Evolutionary conservation across 106 monocot genomes (phyloP).

Genomic region (Allium cepa): DNA sequence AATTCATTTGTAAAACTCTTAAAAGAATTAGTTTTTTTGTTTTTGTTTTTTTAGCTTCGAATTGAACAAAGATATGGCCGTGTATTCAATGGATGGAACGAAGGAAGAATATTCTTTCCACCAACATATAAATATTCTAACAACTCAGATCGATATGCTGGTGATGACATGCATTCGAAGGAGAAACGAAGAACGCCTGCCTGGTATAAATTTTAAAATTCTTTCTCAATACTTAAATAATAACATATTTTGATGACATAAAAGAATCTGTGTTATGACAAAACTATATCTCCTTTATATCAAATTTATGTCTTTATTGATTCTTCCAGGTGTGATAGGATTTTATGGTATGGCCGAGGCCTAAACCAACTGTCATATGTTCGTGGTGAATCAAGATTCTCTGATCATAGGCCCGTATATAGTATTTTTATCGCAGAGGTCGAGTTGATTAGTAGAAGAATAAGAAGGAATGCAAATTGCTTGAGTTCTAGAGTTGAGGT

Average conservation of each 20-base stretch:
- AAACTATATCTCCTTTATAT: too few relatives aligned
- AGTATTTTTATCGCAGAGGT: conserved; percentile 64
- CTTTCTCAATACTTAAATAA: too few relatives aligned
- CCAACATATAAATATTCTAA: conserved; percentile 67
- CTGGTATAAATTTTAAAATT: conserved; percentile 23
- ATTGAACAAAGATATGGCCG: conserved; percentile 52
- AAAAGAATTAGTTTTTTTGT: neutral
- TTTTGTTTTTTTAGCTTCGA: conserved; percentile 29
- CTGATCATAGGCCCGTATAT: conserved; percentile 74
- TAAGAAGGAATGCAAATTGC: conserved; percentile 23
- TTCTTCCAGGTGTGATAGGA: conserved; percentile 58
- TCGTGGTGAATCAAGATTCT: conserved; percentile 71
- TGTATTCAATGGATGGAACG: conserved; percentile 52
- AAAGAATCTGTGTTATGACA: too few relatives aligned
- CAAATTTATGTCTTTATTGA: too few relatives aligned
- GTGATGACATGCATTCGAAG: conserved; percentile 44
- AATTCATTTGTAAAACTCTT: too few relatives aligned
- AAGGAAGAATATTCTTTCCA: conserved; percentile 65
- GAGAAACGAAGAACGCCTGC: conserved; percentile 61
- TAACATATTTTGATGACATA: too few relatives aligned
- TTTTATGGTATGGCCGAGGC: conserved; percentile 72
- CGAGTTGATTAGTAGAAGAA: conserved; percentile 36
- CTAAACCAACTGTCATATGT: conserved; percentile 69
- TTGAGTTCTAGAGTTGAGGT: conserved; percentile 49
- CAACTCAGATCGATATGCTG: conserved; percentile 57